These are phyloP conservation scores for Hanseniaspora mollemarum DNA, from an alignment of 805 yeast species.

Conservation along the genomic window DNA sequence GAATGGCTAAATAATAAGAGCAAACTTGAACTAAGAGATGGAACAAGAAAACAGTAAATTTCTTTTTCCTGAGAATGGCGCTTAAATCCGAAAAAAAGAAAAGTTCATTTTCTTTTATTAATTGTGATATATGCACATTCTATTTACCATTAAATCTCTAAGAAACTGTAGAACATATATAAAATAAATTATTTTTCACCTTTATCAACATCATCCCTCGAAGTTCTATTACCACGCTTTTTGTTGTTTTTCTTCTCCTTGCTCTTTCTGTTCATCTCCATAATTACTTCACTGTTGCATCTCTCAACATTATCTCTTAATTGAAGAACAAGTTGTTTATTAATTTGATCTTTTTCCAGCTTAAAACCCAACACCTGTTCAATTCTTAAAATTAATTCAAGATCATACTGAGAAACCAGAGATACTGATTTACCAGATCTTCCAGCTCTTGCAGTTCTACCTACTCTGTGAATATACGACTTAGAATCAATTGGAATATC, in stretches of 20 bases:
- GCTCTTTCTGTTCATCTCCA: constrained; percentile 54
- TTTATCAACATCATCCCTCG: constrained; percentile 38
- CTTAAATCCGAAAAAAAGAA: background rate
- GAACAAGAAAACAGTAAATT: background rate
- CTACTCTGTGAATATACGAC: constrained; percentile 78
- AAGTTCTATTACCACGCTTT: constrained; percentile 29
- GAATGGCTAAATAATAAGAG: no score
- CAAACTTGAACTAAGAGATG: background rate
- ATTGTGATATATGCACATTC: background rate
- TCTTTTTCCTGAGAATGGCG: no score
- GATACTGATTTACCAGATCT: constrained; percentile 79
- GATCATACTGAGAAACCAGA: constrained; percentile 85
- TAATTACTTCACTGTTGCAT: constrained; percentile 82
- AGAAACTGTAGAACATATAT: background rate
- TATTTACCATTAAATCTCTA: background rate
- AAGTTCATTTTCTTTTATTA: background rate
- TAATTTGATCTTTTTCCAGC: constrained; percentile 70
- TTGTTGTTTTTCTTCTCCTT: constrained; percentile 41
- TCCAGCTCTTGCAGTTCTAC: constrained; percentile 93
- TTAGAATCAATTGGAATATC: constrained; percentile 78
- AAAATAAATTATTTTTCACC: constrained; percentile 30
- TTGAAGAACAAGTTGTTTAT: constrained; percentile 63
- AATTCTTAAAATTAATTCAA: constrained; percentile 76
- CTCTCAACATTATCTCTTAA: constrained; percentile 80
- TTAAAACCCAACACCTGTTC: constrained; percentile 79